Evolutionary conservation across 768 basidiomycete species (phyloP).

Genomic region (Suillus lakei): DNA sequence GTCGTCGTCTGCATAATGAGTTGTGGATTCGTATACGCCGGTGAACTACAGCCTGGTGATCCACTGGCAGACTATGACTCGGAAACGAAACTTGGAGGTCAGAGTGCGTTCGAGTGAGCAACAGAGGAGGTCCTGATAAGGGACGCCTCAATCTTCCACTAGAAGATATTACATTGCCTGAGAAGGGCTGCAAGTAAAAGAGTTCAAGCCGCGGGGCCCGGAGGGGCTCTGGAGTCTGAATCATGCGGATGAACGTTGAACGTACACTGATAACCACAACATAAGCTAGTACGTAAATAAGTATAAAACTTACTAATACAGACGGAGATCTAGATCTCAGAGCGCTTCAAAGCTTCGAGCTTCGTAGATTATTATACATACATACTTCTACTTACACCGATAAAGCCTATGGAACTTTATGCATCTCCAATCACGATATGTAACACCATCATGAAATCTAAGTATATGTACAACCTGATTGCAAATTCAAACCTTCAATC

Average conservation of each 20-base stretch:
- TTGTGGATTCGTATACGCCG: not conserved
- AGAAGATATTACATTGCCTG: not conserved
- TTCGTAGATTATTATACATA: too few relatives aligned
- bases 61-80: not conserved
- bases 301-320: not conserved
- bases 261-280: not conserved
- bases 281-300: not conserved
- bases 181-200: constrained; percentile 1
- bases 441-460: not conserved
- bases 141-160: not conserved
- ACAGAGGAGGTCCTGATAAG: not conserved
- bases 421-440: not conserved
- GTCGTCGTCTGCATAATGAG: not conserved
- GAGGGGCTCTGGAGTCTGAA: not conserved
- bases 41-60: not conserved
- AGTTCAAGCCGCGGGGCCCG: not conserved
- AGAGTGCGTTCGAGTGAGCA: not conserved
- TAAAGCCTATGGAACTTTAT: not conserved
- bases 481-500: constrained; percentile 6
- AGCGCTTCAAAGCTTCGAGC: too few relatives aligned
- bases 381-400: not conserved
- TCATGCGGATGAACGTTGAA: not conserved
- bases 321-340: too few relatives aligned
- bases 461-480: not conserved
- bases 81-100: not conserved